Evolutionary conservation across 2,329 filamentous ascomycete species (phyloP), one percentile per base, ranked within the genome.

Genomic region (Diplodia mutila): DNA sequence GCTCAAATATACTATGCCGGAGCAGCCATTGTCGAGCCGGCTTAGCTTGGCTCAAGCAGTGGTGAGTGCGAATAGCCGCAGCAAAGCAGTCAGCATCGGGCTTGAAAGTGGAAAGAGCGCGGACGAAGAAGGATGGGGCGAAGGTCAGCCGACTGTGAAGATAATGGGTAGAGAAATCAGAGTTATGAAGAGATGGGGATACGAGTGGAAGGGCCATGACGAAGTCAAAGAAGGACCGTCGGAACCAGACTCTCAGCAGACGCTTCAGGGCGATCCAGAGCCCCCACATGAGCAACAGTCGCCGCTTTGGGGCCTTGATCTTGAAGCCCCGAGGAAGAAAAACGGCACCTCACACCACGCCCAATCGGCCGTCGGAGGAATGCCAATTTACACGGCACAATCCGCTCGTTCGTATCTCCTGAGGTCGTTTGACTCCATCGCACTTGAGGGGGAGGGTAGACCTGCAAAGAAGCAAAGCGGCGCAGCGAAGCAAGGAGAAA

Each of bases 31-130:
- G 3, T 95, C 91, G n/a, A 94, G 92, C 75, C 85, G 92, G 55
- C 81, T 97, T 23, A 96, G 92, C 75, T 81, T 97, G 23, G 91
- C 90, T 0, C 93, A 97, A 77, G 92, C 91, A 0, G 89, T 95
- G 1, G 91, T 96, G 18, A 94, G 91, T 75, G 88, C 89, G 32
- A 95, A 94, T 75, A 93, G 91, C 69, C 86, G 89, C 70, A 88
- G 87, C 42, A 94, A 94, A 78, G 93, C 93, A 11, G 84, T 89
- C 32, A 90, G 86, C 70, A 80, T 97, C 34, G 93, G 93, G 0
- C 81, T 97, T 23, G 88, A 91, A 69, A 86, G 83, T 61, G 87
- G 87, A 0, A 83, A 85, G 8, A 85, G 84, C 46, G 90, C 88
- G 0, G 90, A 91, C 54, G 87, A 91, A 48, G 87, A 91, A 73